phyloP scores from a whole-genome alignment of 345 rosid species.

The Eucalyptus curtisii region DNA sequence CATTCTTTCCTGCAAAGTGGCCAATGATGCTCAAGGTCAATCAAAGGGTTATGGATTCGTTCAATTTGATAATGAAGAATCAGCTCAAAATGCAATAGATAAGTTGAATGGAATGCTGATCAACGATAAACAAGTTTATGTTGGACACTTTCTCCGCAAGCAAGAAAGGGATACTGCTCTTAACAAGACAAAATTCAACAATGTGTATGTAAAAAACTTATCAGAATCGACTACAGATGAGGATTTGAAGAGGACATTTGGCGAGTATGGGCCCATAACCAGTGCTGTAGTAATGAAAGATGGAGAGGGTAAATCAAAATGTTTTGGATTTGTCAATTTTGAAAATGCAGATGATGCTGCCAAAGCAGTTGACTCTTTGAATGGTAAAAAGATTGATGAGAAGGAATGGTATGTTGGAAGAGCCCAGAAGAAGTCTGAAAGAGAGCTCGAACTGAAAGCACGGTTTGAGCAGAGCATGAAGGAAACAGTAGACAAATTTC shows the following conservation, averaged over 20 bases:
- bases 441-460: conserved; percentile 58
- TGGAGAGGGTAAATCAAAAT: conserved; percentile 77
- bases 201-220: conserved; percentile 76
- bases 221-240: conserved; percentile 59
- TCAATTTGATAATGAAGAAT: conserved; percentile 68
- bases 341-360: conserved; percentile 75
- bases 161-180: conserved; percentile 56
- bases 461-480: conserved; percentile 69
- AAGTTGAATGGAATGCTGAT: conserved; percentile 86
- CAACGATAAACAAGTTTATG: conserved; percentile 89
- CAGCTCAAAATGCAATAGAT: conserved; percentile 75
- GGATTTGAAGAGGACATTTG: conserved; percentile 54
- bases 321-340: conserved; percentile 93
- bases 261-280: conserved; percentile 65
- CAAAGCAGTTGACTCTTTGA: conserved; percentile 70
- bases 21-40: conserved; percentile 64
- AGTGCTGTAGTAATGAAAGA: conserved; percentile 86
- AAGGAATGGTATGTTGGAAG: conserved; percentile 96
- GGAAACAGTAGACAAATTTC: conserved; percentile 76
- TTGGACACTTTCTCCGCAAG: conserved; percentile 84
- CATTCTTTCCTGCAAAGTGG: conserved; percentile 87
- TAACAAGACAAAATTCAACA: conserved; percentile 52
- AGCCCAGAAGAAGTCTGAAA: conserved; percentile 86
- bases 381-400: conserved; percentile 71
- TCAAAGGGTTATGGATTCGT: conserved; percentile 97